Conservation (phyloP, 371 early-diverging fungal species). For the Phascolomyces articulosus region DNA sequence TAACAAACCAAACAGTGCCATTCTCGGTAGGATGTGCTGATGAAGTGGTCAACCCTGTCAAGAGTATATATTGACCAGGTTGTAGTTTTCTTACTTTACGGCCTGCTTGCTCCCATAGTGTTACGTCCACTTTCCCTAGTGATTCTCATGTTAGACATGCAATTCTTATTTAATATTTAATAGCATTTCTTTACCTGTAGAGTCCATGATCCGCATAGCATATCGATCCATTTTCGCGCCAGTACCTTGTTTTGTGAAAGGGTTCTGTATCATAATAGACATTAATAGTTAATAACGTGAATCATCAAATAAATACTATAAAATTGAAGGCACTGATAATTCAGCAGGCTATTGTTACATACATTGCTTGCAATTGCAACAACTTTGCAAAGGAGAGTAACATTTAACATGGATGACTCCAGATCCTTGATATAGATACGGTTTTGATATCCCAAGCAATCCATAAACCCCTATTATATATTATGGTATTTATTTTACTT, state of each 20-base stretch:
- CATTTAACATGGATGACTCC: slow-evolving; percentile 38
- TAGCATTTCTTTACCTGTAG: slow-evolving; percentile 29
- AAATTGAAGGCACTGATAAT: no score
- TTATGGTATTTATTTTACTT: background rate
- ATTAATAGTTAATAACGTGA: no score
- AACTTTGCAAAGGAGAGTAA: slow-evolving; percentile 42
- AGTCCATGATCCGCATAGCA: slow-evolving; percentile 28
- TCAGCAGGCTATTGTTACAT: background rate
- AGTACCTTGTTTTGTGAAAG: slow-evolving; percentile 22
- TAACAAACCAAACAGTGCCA: slow-evolving; percentile 42
- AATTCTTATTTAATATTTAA: background rate
- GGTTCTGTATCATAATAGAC: slow-evolving; percentile 21
- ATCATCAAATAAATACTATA: no score
- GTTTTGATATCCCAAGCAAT: slow-evolving; percentile 30
- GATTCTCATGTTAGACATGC: background rate
- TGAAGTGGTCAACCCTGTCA: slow-evolving; percentile 18
- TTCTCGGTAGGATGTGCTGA: background rate
- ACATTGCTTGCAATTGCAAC: slow-evolving; percentile 43
- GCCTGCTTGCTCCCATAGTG: slow-evolving; percentile 27
- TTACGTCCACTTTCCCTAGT: slow-evolving; percentile 41
- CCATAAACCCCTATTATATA: slow-evolving; percentile 36
- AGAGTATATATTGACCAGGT: slow-evolving; percentile 35
- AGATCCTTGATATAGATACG: slow-evolving; percentile 35
- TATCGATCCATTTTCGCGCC: slow-evolving; percentile 23
- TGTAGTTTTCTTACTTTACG: slow-evolving; percentile 15